phyloP scores from a whole-genome alignment of 768 basidiomycete genomes.

The Termitomyces sp. region DNA sequence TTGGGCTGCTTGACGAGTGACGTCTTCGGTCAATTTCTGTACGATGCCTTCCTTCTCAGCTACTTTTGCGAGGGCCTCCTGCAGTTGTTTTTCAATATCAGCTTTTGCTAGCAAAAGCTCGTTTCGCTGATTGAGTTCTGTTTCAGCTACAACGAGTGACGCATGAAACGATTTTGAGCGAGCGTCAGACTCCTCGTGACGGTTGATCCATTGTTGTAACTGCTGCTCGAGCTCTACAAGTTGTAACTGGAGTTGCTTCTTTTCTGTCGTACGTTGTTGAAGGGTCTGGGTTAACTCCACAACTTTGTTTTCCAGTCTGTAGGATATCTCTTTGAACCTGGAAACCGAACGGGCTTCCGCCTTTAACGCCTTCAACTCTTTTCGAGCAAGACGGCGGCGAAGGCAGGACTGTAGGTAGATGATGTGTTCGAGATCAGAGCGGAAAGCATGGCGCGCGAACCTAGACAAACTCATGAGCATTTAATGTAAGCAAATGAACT shows the following conservation, averaged over 20 bases:
- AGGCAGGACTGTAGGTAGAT: slow-evolving; percentile 89
- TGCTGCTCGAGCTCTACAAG: slow-evolving; percentile 80
- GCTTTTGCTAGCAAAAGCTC: slow-evolving; percentile 71
- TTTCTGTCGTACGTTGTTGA: slow-evolving; percentile 87
- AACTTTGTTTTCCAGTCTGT: slow-evolving; percentile 97
- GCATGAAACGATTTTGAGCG: slow-evolving; percentile 67
- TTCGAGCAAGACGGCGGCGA: slow-evolving; percentile 81
- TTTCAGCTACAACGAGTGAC: slow-evolving; percentile 65
- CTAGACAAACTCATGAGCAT: slow-evolving; percentile 25
- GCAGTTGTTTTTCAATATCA: slow-evolving; percentile 73
- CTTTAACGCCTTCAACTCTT: slow-evolving; percentile 76
- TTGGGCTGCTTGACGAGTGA: slow-evolving; percentile 65
- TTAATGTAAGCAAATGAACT: neutral
- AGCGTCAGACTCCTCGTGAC: slow-evolving; percentile 82
- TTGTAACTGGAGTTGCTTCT: slow-evolving; percentile 77
- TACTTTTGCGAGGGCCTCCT: slow-evolving; percentile 68
- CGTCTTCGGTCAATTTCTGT: slow-evolving; percentile 72
- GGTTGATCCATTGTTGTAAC: slow-evolving; percentile 76
- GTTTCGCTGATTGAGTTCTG: slow-evolving; percentile 65
- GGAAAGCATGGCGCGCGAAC: slow-evolving; percentile 46
- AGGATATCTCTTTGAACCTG: slow-evolving; percentile 98
- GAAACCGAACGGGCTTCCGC: slow-evolving; percentile 95
- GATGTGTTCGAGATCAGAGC: slow-evolving; percentile 61
- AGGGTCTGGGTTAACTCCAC: slow-evolving; percentile 95
- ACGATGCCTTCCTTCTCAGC: slow-evolving; percentile 83